Evolutionary conservation across 345 rosid genomes (phyloP).

Genomic region (Gossypium longicalyx): DNA sequence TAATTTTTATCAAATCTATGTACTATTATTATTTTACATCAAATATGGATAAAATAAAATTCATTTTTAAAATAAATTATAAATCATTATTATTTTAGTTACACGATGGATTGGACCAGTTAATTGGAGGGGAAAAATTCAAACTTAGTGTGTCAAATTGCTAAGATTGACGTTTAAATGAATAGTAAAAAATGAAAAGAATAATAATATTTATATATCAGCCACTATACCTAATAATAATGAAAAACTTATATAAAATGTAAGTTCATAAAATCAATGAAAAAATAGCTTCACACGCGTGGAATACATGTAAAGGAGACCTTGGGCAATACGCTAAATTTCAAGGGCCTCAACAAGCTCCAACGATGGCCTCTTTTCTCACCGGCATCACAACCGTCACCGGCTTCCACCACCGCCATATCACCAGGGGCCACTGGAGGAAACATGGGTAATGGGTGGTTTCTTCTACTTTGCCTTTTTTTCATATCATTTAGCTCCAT

Average conservation of each 20-base stretch:
- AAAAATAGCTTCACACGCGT: neutral
- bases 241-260: neutral
- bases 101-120: too few relatives aligned
- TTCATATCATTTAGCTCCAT: constrained; percentile 41
- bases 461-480: constrained; percentile 34
- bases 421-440: neutral
- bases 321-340: constrained; percentile 21
- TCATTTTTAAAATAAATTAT: too few relatives aligned
- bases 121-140: too few relatives aligned
- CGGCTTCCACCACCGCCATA: neutral
- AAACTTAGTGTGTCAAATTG: too few relatives aligned
- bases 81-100: too few relatives aligned
- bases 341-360: constrained; percentile 17
- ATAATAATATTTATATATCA: too few relatives aligned
- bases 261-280: neutral
- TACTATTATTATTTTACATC: too few relatives aligned
- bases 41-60: too few relatives aligned
- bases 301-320: constrained; percentile 23
- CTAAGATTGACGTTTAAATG: too few relatives aligned
- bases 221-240: too few relatives aligned
- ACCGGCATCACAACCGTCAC: neutral
- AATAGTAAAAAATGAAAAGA: too few relatives aligned
- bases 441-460: constrained; percentile 24
- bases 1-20: too few relatives aligned
- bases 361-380: neutral